These are phyloP conservation scores for Taiozyma sp. DNA, from an alignment of 1,139 yeast genomes.

Conservation along the genomic window DNA sequence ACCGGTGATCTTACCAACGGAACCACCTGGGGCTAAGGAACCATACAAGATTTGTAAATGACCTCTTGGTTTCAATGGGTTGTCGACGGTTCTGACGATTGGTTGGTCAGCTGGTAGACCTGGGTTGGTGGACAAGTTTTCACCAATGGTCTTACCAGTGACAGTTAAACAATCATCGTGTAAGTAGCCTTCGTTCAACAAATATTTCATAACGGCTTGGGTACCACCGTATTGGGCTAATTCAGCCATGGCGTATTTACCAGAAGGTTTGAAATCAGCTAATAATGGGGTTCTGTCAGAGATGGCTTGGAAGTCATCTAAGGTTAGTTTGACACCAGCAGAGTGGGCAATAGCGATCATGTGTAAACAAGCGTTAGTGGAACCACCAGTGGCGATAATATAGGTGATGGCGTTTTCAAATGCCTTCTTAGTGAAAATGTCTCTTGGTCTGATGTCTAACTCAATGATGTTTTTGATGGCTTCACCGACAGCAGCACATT, in stretches of 20 bases:
- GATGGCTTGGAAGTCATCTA: conserved; percentile 94
- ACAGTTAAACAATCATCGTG: conserved; percentile 83
- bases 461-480: conserved; percentile 78
- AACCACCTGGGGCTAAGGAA: conserved; percentile 92
- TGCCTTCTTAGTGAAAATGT: conserved; percentile 86
- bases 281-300: conserved; percentile 87
- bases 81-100: conserved; percentile 66
- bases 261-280: conserved; percentile 97
- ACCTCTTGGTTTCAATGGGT: conserved; percentile 87
- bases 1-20: conserved; percentile 98
- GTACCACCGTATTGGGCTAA: conserved; percentile 88
- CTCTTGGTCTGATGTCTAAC: conserved; percentile 78
- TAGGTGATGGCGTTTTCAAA: conserved; percentile 95
- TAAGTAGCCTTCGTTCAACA: conserved; percentile 77
- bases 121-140: conserved; percentile 61
- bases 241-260: conserved; percentile 98
- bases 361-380: conserved; percentile 95
- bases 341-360: conserved; percentile 92
- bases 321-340: conserved; percentile 79
- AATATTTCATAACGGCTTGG: conserved; percentile 90
- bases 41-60: conserved; percentile 94
- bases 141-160: conserved; percentile 90
- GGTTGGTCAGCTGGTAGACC: conserved; percentile 71
- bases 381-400: conserved; percentile 94
- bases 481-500: conserved; percentile 79